These are phyloP conservation scores for Solanum hybrid DNA, from an alignment of 305 asterid species.

Conservation along the genomic window DNA sequence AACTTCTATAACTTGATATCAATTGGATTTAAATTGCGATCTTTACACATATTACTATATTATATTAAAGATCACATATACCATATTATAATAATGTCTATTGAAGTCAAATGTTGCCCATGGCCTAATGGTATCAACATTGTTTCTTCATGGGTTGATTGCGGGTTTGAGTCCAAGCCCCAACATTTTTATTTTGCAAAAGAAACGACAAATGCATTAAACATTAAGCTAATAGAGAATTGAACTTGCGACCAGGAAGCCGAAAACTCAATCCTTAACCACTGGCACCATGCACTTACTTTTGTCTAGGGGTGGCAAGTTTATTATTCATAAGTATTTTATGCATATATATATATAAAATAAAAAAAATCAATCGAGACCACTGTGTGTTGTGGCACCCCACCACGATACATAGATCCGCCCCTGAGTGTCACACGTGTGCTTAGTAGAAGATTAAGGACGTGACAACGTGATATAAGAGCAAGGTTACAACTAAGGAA, in stretches of 20 bases:
- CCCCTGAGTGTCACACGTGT: neutral
- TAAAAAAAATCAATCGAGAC: neutral
- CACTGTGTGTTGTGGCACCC: neutral
- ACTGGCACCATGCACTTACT: neutral
- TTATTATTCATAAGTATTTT: too few relatives aligned
- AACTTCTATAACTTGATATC: neutral
- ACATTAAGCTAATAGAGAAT: too few relatives aligned
- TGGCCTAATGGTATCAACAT: too few relatives aligned
- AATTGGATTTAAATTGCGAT: neutral
- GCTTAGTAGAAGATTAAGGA: neutral
- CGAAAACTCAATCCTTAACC: neutral
- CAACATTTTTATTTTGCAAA: too few relatives aligned
- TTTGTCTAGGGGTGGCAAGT: neutral
- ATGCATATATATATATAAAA: too few relatives aligned
- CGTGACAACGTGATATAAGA: neutral
- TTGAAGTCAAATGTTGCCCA: too few relatives aligned
- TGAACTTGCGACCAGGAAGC: too few relatives aligned
- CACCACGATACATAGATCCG: neutral
- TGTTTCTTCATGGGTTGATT: too few relatives aligned
- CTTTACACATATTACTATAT: neutral
- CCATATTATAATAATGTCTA: neutral
- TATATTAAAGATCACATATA: neutral
- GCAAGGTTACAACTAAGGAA: neutral
- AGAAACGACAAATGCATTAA: too few relatives aligned
- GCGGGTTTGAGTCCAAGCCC: too few relatives aligned